Conservation (phyloP, 2,329 filamentous ascomycete genomes). For the Lizonia empirigonia region DNA sequence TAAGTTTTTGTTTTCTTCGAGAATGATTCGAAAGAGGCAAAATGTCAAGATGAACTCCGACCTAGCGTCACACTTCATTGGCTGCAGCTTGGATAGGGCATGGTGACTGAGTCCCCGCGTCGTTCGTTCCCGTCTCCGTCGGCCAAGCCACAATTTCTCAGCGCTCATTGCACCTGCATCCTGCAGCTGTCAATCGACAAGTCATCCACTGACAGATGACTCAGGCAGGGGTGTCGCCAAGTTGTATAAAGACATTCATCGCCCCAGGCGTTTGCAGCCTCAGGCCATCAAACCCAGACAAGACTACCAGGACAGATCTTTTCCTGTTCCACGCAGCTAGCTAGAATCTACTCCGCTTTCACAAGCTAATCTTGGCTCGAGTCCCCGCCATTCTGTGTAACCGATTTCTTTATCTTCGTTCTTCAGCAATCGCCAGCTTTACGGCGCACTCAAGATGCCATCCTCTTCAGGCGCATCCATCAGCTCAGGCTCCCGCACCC, state of each 20-base stretch:
- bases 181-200: conserved; percentile 6
- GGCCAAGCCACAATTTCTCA: conserved; percentile 12
- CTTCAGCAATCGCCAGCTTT: conserved; percentile 12
- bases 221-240: conserved; percentile 4
- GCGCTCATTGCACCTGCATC: conserved; percentile 6
- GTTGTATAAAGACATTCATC: conserved; percentile 11
- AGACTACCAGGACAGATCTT: conserved; percentile 3
- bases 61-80: conserved; percentile 9
- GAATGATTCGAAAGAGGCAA: conserved; percentile 8
- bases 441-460: conserved; percentile 29
- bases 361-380: conserved; percentile 17
- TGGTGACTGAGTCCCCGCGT: conserved; percentile 15
- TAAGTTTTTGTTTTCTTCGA: conserved; percentile 3
- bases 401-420: conserved; percentile 19
- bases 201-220: conserved; percentile 12
- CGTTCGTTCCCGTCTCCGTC: conserved; percentile 10
- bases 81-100: conserved; percentile 7
- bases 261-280: conserved; percentile 15
- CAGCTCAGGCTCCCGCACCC: conserved; percentile 24
- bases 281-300: not conserved
- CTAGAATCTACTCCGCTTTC: conserved; percentile 30
- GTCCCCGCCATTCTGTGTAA: conserved; percentile 15
- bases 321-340: conserved; percentile 13
- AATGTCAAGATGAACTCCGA: conserved; percentile 5
- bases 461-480: conserved; percentile 26